Conservation (phyloP, 768 basidiomycete genomes). For the Hypsizygus marmoreus region DNA sequence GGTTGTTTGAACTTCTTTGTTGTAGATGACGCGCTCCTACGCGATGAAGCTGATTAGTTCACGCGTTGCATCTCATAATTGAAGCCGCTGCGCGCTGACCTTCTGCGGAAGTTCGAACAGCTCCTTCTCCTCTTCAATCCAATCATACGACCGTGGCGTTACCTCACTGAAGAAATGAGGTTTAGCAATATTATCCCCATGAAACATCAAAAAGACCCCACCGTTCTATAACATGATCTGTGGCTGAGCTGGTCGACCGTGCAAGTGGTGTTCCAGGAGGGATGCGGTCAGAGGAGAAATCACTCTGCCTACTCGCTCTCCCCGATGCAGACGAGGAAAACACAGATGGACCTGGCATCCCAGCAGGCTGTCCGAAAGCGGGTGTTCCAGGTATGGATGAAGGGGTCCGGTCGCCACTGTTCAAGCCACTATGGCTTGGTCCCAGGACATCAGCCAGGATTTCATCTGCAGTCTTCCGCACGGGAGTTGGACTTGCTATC, state of each 20-base stretch:
- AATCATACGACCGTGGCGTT: constrained; percentile 64
- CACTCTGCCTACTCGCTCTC: constrained; percentile 70
- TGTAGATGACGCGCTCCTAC: constrained; percentile 79
- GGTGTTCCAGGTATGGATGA: constrained; percentile 78
- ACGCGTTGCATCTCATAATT: too few relatives aligned
- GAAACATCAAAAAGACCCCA: constrained; percentile 31
- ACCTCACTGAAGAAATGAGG: constrained; percentile 44
- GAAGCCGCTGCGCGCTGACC: too few relatives aligned
- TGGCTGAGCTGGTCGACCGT: constrained; percentile 52
- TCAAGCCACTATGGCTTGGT: constrained; percentile 44
- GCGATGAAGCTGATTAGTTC: too few relatives aligned
- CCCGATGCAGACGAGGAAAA: constrained; percentile 53
- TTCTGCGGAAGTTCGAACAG: constrained; percentile 88
- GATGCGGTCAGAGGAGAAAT: constrained; percentile 52
- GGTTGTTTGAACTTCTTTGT: constrained; percentile 83
- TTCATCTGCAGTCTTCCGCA: constrained; percentile 65
- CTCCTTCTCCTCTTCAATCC: constrained; percentile 89
- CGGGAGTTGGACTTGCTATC: constrained; percentile 41
- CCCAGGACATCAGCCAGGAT: constrained; percentile 66
- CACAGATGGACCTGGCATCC: constrained; percentile 36
- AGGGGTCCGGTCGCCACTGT: constrained; percentile 69
- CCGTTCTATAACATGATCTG: constrained; percentile 74
- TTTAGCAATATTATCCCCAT: constrained; percentile 8
- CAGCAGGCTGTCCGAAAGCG: constrained; percentile 38
- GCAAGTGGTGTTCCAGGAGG: constrained; percentile 44